These are phyloP conservation scores for Sophora flavescens DNA, from an alignment of 306 rosid genomes.

Conservation along the genomic window DNA sequence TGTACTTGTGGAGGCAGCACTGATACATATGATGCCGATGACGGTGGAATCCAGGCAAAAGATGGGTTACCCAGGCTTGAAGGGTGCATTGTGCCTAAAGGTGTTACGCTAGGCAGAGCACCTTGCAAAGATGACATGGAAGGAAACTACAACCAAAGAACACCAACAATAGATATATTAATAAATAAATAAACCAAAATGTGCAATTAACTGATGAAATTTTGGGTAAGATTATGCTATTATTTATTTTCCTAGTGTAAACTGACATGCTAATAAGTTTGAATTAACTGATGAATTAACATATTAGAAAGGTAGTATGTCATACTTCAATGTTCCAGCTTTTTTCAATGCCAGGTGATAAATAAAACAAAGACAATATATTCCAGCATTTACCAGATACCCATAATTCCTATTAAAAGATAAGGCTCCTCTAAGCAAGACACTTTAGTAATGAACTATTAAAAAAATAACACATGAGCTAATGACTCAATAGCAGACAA, in stretches of 20 bases:
- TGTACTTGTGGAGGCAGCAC: conserved; percentile 61
- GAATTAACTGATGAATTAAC: conserved; percentile 24
- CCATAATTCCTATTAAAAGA: conserved; percentile 3
- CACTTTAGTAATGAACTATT: background rate
- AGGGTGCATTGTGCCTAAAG: conserved; percentile 60
- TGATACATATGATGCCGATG: conserved; percentile 54
- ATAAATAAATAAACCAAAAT: conserved; percentile 23
- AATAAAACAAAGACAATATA: conserved; percentile 2
- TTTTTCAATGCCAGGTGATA: conserved; percentile 17
- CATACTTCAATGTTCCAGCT: conserved; percentile 28
- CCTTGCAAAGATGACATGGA: conserved; percentile 74
- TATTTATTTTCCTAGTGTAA: conserved; percentile 11
- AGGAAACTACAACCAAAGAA: conserved; percentile 75
- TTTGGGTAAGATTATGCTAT: conserved; percentile 4
- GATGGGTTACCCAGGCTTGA: conserved; percentile 67
- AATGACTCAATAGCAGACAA: conserved; percentile 27
- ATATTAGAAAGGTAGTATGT: conserved; percentile 19
- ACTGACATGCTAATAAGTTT: background rate
- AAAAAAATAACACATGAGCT: background rate
- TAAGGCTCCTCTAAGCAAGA: conserved; percentile 29
- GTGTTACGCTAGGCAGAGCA: conserved; percentile 62
- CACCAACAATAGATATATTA: conserved; percentile 30
- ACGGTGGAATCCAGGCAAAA: conserved; percentile 68
- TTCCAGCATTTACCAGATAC: conserved; percentile 29
- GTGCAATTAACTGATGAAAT: conserved; percentile 36